Evolutionary conservation across 75 land plant genomes (phyloP), one percentile per base, ranked within the genome.

Genomic region (Pinus albicaulis): DNA sequence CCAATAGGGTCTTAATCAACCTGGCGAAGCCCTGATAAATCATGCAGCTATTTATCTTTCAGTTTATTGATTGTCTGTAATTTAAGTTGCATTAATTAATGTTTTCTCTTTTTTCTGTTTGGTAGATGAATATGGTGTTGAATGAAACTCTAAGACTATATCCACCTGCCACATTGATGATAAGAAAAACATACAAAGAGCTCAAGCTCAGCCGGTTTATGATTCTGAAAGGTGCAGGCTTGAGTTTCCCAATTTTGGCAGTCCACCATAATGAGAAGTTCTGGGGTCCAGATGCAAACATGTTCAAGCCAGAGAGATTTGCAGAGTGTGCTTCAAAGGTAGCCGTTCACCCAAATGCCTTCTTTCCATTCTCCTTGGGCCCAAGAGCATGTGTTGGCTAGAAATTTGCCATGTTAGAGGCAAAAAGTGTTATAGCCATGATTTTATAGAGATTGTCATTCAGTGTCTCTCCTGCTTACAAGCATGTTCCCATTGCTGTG

Each of bases 291-390:
- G 84, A 84, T 74, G 84, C 76, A 20, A 22, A 74, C 14, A 76
- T 81, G 26, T 87, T 87, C 76, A 80, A 72, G 34, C 93, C 91
- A 24, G 83, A 81, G 53, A 82, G 93, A 63, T 92, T 92, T 72
- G 80, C 89, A 20, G 81, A 91, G 68, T 93, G 91, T 8, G 76
- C 89, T 26, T 65, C 76, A 11, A 73, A 82, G 34, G 89, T 85
- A 5, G 53, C 89, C 10, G 68, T 55, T 22, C 75, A 83, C 41
- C 75, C 74, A 5, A 12, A 24, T 17, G 86, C 83, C 1, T 92
- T 86, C 62, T 74, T 90, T 19, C 90, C 92, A 10, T 92, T 92
- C 72, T 82, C 89, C 1, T 64, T 77, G 61, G 92, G 94, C 0
- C 90, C 93, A 3, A 75, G 89, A 62, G 82, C 84, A 31, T 91